Conservation (phyloP, 495 filamentous ascomycete genomes). For the Trichoderma orchidacearum region DNA sequence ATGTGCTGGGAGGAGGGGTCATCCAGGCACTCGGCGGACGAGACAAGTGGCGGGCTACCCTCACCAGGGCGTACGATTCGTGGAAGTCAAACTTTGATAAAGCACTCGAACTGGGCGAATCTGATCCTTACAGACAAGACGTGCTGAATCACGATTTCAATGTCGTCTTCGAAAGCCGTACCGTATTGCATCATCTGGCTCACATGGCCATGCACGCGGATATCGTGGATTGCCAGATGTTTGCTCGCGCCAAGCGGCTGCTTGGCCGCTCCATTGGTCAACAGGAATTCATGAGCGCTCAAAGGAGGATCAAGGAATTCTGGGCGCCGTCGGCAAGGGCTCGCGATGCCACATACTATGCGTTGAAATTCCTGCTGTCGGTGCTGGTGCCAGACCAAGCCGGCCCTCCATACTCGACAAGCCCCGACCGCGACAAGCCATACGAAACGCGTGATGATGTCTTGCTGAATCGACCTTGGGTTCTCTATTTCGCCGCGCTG, state of each 20-base stretch:
- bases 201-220: conserved; percentile 99
- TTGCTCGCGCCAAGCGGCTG: conserved; percentile 71
- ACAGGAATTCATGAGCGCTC: conserved; percentile 66
- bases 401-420: conserved; percentile 17
- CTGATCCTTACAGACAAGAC: conserved; percentile 32
- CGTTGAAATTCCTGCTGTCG: conserved; percentile 70
- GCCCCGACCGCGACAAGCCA: conserved; percentile 14
- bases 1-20: conserved; percentile 62
- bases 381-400: conserved; percentile 51
- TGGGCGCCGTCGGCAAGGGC: conserved; percentile 92
- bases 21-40: conserved; percentile 71
- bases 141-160: conserved; percentile 47
- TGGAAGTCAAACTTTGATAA: conserved; percentile 93
- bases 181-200: conserved; percentile 81
- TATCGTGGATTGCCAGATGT: conserved; percentile 94
- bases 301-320: conserved; percentile 70
- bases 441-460: conserved; percentile 86
- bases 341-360: conserved; percentile 87
- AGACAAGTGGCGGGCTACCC: conserved; percentile 81
- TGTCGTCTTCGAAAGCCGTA: conserved; percentile 72
- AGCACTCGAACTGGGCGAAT: conserved; percentile 38
- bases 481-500: conserved; percentile 85
- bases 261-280: conserved; percentile 75
- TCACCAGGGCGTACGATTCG: conserved; percentile 83
- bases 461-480: conserved; percentile 87